These are phyloP conservation scores for Oryza officinalis DNA, from an alignment of 176 grass and related monocot genomes.

Conservation along the genomic window DNA sequence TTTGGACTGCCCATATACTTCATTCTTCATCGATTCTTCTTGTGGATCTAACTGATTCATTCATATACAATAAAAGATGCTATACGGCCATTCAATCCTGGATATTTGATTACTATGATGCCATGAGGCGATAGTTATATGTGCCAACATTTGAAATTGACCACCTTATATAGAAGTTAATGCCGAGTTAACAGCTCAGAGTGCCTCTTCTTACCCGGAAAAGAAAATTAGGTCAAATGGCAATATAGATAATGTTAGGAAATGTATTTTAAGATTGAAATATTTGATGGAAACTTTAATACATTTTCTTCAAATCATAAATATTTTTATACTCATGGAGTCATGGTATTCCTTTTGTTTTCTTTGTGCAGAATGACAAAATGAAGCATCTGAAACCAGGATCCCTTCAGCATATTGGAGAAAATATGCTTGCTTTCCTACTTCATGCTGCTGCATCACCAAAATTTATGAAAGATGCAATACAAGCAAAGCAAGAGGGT, in stretches of 20 bases:
- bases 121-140: background rate
- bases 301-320: background rate
- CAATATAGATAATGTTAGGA: background rate
- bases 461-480: constrained; percentile 64
- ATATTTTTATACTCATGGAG: background rate
- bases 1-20: too few species aligned
- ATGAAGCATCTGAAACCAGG: constrained; percentile 86
- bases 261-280: constrained; percentile 9
- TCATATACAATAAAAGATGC: background rate
- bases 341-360: constrained; percentile 29
- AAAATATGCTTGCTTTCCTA: constrained; percentile 98
- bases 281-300: constrained; percentile 13
- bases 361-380: constrained; percentile 88
- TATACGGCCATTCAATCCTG: constrained; percentile 6
- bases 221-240: background rate
- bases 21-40: background rate
- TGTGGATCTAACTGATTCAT: background rate
- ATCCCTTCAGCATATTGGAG: constrained; percentile 94
- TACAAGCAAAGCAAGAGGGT: constrained; percentile 48
- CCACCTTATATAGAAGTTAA: background rate
- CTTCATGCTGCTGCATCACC: constrained; percentile 66
- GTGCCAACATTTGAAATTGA: background rate
- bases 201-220: too few species aligned
- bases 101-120: constrained; percentile 1
- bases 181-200: background rate